Evolutionary conservation across 495 filamentous ascomycete species (phyloP).

Genomic region (Parmelia sp.): DNA sequence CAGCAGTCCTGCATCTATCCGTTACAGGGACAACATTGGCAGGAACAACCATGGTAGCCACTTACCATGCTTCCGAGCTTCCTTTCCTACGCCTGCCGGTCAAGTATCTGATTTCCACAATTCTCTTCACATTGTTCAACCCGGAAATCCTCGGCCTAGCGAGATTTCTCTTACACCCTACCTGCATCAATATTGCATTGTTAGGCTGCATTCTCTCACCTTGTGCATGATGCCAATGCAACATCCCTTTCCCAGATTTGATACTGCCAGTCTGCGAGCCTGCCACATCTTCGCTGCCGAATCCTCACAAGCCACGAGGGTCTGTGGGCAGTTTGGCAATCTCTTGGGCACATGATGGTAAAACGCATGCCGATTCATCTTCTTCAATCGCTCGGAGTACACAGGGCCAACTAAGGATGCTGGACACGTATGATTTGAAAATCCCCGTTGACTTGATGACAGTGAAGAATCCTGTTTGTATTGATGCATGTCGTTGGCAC

Average conservation of each 20-base stretch:
- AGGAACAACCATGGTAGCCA: not conserved
- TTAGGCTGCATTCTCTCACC: not conserved
- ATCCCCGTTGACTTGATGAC: not conserved
- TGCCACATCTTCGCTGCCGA: not conserved
- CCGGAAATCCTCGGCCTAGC: not conserved
- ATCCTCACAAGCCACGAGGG: not conserved
- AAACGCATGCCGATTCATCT: not conserved
- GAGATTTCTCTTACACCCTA: not conserved
- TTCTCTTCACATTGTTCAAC: not conserved
- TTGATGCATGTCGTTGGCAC: not conserved
- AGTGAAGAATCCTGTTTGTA: not conserved
- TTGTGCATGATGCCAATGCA: not conserved
- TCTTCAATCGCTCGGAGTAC: not conserved
- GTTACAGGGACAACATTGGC: not conserved
- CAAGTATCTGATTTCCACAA: not conserved
- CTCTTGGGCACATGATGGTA: no score
- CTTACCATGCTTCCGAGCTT: not conserved
- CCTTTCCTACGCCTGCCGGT: not conserved
- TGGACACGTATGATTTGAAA: not conserved
- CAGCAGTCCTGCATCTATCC: not conserved
- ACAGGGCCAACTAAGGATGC: not conserved
- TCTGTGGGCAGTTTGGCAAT: not conserved
- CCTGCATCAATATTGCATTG: not conserved
- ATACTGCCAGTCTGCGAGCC: constrained; percentile 1
- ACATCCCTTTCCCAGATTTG: not conserved